Conservation (phyloP, 2,329 filamentous ascomycete genomes). For the Calycina herbarum region DNA sequence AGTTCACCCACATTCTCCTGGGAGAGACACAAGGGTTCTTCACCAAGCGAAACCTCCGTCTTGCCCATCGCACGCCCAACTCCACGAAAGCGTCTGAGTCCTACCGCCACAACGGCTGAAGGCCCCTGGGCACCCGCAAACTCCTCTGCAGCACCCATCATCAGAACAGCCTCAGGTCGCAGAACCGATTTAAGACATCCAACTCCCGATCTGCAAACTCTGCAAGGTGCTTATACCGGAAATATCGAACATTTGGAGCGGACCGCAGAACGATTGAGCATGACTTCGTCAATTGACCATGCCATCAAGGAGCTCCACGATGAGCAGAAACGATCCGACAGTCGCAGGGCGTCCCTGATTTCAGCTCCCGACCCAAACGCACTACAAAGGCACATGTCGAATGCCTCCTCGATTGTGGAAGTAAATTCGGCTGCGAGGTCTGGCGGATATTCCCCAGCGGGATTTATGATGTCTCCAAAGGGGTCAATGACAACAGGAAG, state of each 20-base stretch:
- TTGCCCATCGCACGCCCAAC: conserved; percentile 15
- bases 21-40: conserved; percentile 11
- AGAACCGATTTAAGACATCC: conserved; percentile 51
- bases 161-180: conserved; percentile 34
- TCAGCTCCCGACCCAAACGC: conserved; percentile 43
- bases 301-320: conserved; percentile 73
- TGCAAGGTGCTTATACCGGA: conserved; percentile 60
- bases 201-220: conserved; percentile 60
- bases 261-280: conserved; percentile 72
- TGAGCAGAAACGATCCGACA: conserved; percentile 70
- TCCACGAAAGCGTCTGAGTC: conserved; percentile 22
- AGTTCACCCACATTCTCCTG: conserved; percentile 10
- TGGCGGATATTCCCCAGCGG: conserved; percentile 69
- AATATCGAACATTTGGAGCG: conserved; percentile 76
- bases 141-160: conserved; percentile 19
- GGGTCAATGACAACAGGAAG: conserved; percentile 55
- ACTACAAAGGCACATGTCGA: conserved; percentile 48
- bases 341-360: conserved; percentile 62
- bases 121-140: conserved; percentile 16
- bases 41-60: conserved; percentile 6
- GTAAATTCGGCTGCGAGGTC: conserved; percentile 65
- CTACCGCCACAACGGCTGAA: conserved; percentile 25
- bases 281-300: conserved; percentile 71
- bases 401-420: conserved; percentile 63
- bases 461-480: conserved; percentile 66